Base-by-base conservation (phyloP, 257 asterid genomes). In the Fraxinus pennsylvanica region DNA sequence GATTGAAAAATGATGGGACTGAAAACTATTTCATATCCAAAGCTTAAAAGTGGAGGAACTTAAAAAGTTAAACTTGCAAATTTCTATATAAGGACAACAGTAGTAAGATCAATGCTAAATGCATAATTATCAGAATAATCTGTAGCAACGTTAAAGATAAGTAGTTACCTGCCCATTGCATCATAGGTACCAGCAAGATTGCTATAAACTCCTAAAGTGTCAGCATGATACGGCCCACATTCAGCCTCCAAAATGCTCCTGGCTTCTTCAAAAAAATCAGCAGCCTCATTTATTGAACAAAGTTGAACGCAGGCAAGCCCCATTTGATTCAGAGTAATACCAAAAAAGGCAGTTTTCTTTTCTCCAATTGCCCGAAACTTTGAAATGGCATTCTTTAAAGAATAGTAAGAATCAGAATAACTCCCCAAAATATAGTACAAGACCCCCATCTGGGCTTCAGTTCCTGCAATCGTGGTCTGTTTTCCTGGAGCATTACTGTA, bases 161-260 rank as follows among this genome's bases (percentile, higher is more conserved):
- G 15, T 3, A 74, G 9, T 36, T 91, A 94, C 99, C 99, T 92
- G 80, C 99, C 97, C 97, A 92, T 81, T 76, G 95, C 95, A 81
- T 90, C 95, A 82, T 90, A 90, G 7, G 90, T 88, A 15, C 95
- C 92, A 0, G 92, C 95, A 74, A 90, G 92, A 82, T 90, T 90
- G 84, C 95, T 87, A 74, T 88, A 90, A 71, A 90, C 92, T 30
- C 91, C 92, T 15, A 90, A 68, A 0, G 91, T 90, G 69, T 88
- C 95, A 30, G 89, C 87, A 76, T 90, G 92, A 72, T 76, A 86
- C 0, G 89, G 88, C 36, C 95, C 95, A 9, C 87, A 87, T 79
- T 87, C 90, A 0, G 84, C 83, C 83, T 90, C 95, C 45, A 90
- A 75, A 47, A 88, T 76, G 38, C 70, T 80, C 76, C 87, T 70